A percentile compares a stretch with the other conserved stretches of the same genome.
Conservation (phyloP, 108 stramenopile genomes). For the Cylindrotheca closterium region DNA sequence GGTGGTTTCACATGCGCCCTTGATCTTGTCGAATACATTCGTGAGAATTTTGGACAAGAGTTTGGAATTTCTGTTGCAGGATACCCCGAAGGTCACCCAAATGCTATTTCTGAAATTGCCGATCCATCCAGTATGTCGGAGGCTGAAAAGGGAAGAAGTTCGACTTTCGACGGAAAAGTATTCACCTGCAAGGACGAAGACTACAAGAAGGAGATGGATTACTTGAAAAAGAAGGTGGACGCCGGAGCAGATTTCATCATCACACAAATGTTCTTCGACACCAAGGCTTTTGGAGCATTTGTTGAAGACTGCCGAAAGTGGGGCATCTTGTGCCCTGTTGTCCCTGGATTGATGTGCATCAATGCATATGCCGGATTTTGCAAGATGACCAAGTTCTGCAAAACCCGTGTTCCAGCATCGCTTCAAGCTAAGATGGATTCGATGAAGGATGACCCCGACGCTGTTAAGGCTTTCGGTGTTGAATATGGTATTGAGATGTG, state of each 20-base stretch:
- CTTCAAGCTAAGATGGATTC: slow-evolving; percentile 83
- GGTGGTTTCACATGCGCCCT: slow-evolving; percentile 97
- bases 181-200: slow-evolving; percentile 93
- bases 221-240: slow-evolving; percentile 96
- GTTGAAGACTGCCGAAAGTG: slow-evolving; percentile 87
- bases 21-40: slow-evolving; percentile 97
- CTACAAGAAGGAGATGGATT: slow-evolving; percentile 97
- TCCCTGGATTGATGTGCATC: slow-evolving; percentile 99
- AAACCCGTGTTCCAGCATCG: slow-evolving; percentile 92
- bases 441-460: slow-evolving; percentile 88
- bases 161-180: slow-evolving; percentile 73
- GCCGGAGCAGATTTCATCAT: slow-evolving; percentile 95
- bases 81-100: slow-evolving; percentile 99
- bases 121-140: slow-evolving; percentile 77
- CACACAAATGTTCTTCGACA: slow-evolving; percentile 99
- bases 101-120: slow-evolving; percentile 83
- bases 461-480: slow-evolving; percentile 90
- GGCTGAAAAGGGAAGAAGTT: slow-evolving; percentile 80
- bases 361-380: slow-evolving; percentile 95
- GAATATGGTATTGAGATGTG: slow-evolving; percentile 92
- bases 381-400: slow-evolving; percentile 99
- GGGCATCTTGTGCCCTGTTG: slow-evolving; percentile 93
- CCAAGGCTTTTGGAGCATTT: slow-evolving; percentile 88
- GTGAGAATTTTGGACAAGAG: slow-evolving; percentile 82
- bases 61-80: slow-evolving; percentile 97